Conservation (phyloP, 177 flowering plant genomes). For the Telopea speciosissima region DNA sequence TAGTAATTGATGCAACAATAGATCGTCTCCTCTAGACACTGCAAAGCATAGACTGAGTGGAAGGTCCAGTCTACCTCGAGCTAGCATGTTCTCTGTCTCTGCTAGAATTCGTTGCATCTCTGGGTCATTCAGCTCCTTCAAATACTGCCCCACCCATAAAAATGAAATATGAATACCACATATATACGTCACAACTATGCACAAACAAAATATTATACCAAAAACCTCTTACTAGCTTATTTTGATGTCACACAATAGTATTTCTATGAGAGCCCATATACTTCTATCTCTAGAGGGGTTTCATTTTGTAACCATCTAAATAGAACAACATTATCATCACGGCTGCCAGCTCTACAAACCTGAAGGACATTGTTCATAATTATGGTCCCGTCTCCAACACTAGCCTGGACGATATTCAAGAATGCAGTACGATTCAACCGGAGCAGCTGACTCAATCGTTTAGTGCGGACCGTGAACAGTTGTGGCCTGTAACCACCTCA, state of each 20-base stretch:
- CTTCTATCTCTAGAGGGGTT: not conserved
- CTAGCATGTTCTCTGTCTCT: slow-evolving; percentile 85
- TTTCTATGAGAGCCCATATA: not conserved
- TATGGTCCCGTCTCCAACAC: slow-evolving; percentile 80
- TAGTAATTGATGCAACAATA: slow-evolving; percentile 57
- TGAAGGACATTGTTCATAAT: slow-evolving; percentile 86
- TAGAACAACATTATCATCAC: not conserved
- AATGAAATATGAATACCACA: not conserved
- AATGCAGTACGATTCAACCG: slow-evolving; percentile 67
- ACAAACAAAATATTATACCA: too few species aligned
- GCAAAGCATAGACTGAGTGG: slow-evolving; percentile 91
- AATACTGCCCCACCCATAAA: slow-evolving; percentile 42
- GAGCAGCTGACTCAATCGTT: slow-evolving; percentile 61
- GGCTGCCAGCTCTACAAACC: slow-evolving; percentile 33
- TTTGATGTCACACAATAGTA: not conserved
- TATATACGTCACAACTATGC: not conserved
- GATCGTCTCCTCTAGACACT: slow-evolving; percentile 67
- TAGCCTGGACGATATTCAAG: slow-evolving; percentile 67
- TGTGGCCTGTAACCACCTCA: slow-evolving; percentile 87
- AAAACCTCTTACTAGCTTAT: not conserved
- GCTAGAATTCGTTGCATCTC: slow-evolving; percentile 57
- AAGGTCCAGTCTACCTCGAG: slow-evolving; percentile 76
- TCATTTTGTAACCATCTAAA: not conserved
- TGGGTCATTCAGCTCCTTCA: slow-evolving; percentile 66
- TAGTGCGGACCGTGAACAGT: slow-evolving; percentile 78